Conservation (phyloP, 2,329 filamentous ascomycete species). For the Fusarium sarcochroum region DNA sequence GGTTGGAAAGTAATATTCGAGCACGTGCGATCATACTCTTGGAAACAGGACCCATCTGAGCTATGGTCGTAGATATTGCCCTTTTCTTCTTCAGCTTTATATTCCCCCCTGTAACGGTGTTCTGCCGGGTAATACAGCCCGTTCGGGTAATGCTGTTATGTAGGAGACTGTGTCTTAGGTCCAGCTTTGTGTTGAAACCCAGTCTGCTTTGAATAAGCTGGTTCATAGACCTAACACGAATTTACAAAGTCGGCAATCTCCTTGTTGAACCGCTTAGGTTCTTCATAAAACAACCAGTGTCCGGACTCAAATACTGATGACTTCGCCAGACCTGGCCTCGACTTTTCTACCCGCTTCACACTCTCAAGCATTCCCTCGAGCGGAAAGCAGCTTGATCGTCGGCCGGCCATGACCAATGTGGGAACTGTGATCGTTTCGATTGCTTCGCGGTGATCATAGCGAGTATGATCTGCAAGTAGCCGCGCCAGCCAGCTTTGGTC, state of each 20-base stretch:
- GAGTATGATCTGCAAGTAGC: constrained; percentile 47
- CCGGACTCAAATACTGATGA: constrained; percentile 46
- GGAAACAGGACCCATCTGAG: no score
- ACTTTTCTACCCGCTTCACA: constrained; percentile 41
- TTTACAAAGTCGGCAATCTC: constrained; percentile 44
- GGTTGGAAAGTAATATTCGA: no score
- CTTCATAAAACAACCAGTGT: constrained; percentile 49
- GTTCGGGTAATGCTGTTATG: background rate
- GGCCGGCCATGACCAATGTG: constrained; percentile 47
- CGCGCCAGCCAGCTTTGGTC: constrained; percentile 48
- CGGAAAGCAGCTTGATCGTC: constrained; percentile 47
- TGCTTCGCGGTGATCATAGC: constrained; percentile 47
- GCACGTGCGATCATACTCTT: no score
- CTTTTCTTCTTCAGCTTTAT: no score
- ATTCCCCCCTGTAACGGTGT: no score
- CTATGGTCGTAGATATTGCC: no score
- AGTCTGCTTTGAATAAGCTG: background rate
- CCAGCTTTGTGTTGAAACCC: background rate
- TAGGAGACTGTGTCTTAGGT: background rate
- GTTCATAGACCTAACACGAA: constrained; percentile 18
- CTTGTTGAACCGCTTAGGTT: constrained; percentile 45
- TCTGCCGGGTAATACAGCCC: background rate
- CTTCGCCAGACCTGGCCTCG: constrained; percentile 36
- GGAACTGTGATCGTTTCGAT: constrained; percentile 46
- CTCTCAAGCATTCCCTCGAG: constrained; percentile 48